Conservation (phyloP, 768 basidiomycete genomes). For the Candolleomyces efflorescens region DNA sequence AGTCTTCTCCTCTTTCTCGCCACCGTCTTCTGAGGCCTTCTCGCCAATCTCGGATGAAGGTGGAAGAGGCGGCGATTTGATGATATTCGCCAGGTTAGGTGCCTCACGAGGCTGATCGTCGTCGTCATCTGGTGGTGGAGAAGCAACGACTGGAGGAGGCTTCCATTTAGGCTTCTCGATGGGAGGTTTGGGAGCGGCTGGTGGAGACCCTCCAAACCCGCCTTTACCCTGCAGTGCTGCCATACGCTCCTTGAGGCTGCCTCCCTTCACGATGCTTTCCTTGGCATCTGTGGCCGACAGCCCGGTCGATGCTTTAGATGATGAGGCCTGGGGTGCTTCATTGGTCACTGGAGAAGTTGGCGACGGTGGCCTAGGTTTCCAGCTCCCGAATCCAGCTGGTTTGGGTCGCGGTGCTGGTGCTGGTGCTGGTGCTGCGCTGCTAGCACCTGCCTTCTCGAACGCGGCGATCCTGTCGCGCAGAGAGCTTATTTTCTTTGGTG, state of each 20-base stretch:
- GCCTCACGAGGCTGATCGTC: conserved; percentile 13
- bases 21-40: conserved; percentile 12
- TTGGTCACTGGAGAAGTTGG: conserved; percentile 33
- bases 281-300: conserved; percentile 89
- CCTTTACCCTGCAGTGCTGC: conserved; percentile 85
- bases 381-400: conserved; percentile 54
- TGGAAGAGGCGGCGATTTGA: conserved; percentile 16
- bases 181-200: conserved; percentile 51
- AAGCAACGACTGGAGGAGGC: conserved; percentile 56
- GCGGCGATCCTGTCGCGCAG: conserved; percentile 86
- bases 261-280: conserved; percentile 75
- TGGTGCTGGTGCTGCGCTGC: conserved; percentile 33
- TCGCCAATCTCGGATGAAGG: conserved; percentile 15
- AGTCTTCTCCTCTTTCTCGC: not conserved
- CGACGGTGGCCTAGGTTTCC: conserved; percentile 65
- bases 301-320: conserved; percentile 25
- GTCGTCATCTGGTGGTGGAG: conserved; percentile 42
- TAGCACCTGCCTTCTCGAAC: conserved; percentile 62
- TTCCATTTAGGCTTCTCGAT: conserved; percentile 84
- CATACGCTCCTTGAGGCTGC: conserved; percentile 91
- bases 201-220: conserved; percentile 65
- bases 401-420: conserved; percentile 59
- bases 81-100: conserved; percentile 21
- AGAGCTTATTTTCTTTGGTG: conserved; percentile 69
- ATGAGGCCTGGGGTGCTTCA: conserved; percentile 15